Evolutionary conservation across 768 basidiomycete species (phyloP), one percentile per base, ranked within the genome.

Genomic region (Trametes elegans): DNA sequence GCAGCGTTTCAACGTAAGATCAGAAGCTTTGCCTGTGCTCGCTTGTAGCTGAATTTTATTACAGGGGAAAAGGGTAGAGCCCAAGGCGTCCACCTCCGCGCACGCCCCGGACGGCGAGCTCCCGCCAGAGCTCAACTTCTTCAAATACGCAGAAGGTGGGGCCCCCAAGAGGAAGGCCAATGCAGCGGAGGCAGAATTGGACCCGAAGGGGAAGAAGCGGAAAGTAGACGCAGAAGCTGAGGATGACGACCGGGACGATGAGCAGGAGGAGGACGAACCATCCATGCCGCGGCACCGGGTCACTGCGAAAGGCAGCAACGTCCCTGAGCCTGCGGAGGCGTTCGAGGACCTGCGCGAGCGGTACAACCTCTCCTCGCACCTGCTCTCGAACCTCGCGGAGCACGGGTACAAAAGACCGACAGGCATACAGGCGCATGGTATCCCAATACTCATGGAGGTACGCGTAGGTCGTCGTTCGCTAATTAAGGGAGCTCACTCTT

Each of bases 111-210:
- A 72, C n/a, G 74, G 72, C 8, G 81, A 80, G 53, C 78, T 94
- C 40, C 93, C 89, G 1, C 62, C 75, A 2, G 90, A 89, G 64
- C 79, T 98, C 7, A 93, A 98, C 69, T 95, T 96, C 70, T 98
- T 98, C 74, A 93, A 88, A 63, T 93, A 92, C 58, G 85, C 88
- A 2, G 78, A 83, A 58, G 80, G 77, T 23, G 74, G 74, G 16
- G 60, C 73, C 7, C 70, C 66, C 29, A 88, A 88, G 66, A 79
- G 84, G 49, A 85, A 84, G 66, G 61, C 61, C 18, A 40, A 48
- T 13, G 55, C 58, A 9, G 14, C 19, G 10, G 58, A 31, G 8
- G 23, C 40, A 29, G 48, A 58, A 19, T 49, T 24, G 49, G 55
- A 61, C 31, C 52, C 31, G 34, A 43, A 34, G 55, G 45, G 36